These are phyloP conservation scores for Fomitopsis pulvina DNA, from an alignment of 768 basidiomycete species.

Conservation along the genomic window DNA sequence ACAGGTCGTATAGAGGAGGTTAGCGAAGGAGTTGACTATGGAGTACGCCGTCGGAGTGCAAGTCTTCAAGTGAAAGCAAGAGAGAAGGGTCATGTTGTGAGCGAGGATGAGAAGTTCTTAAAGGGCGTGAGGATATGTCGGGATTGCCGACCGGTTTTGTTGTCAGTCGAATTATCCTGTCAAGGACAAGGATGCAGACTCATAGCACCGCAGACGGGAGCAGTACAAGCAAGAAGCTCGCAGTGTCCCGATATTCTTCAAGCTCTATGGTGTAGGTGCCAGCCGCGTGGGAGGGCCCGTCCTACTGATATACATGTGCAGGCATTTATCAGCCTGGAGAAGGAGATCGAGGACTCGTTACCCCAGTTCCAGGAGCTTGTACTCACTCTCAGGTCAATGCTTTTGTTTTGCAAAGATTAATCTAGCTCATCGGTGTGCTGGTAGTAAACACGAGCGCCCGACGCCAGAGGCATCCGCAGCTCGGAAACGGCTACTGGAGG, in stretches of 20 bases:
- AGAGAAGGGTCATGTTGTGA: conserved; percentile 33
- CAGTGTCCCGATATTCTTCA: conserved; percentile 53
- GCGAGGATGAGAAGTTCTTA: conserved; percentile 76
- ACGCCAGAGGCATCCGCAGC: conserved; percentile 61
- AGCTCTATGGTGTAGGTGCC: conserved; percentile 59
- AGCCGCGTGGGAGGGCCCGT: neutral
- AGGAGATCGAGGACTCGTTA: conserved; percentile 83
- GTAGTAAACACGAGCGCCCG: conserved; percentile 41
- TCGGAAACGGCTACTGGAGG: conserved; percentile 78
- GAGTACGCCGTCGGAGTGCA: conserved; percentile 49
- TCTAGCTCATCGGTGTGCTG: conserved; percentile 4
- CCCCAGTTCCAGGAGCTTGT: conserved; percentile 88
- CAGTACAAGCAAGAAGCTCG: conserved; percentile 67
- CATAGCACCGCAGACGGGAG: conserved; percentile 47
- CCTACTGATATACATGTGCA: conserved; percentile 22
- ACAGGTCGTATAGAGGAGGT: conserved; percentile 81
- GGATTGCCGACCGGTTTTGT: conserved; percentile 70
- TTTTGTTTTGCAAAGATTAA: neutral
- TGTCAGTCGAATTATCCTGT: conserved; percentile 46
- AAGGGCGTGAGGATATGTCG: conserved; percentile 86
- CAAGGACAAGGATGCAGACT: neutral
- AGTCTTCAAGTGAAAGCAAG: conserved; percentile 18
- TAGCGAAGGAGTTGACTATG: conserved; percentile 75
- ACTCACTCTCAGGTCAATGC: conserved; percentile 51
- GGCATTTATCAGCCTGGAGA: conserved; percentile 70